These are phyloP conservation scores for Phytophthora colocasiae DNA, from an alignment of 352 stramenopile genomes.

Conservation along the genomic window DNA sequence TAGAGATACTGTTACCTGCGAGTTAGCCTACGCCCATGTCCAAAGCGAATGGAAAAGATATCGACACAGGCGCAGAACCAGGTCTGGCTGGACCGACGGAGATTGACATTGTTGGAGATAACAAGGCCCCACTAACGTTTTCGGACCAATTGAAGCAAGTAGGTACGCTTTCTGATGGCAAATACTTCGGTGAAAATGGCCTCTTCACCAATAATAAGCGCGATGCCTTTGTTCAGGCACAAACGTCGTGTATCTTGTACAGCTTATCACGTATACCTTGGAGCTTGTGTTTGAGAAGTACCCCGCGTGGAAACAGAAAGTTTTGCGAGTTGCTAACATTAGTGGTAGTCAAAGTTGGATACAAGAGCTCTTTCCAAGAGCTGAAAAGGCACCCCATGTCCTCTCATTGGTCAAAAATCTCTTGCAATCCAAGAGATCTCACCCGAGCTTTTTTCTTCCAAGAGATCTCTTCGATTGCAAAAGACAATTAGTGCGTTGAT, in stretches of 20 bases:
- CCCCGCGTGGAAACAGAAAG: slow-evolving; percentile 67
- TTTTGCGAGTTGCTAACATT: slow-evolving; percentile 61
- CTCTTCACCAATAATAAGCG: slow-evolving; percentile 57
- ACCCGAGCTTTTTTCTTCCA: too few relatives aligned
- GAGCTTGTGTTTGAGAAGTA: slow-evolving; percentile 70
- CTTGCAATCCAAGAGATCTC: too few relatives aligned
- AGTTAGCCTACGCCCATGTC: too few relatives aligned
- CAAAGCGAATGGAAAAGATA: background rate
- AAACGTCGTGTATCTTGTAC: slow-evolving; percentile 68
- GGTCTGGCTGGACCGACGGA: slow-evolving; percentile 27
- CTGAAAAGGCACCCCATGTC: too few relatives aligned
- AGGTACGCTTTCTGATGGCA: slow-evolving; percentile 53
- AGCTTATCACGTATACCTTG: slow-evolving; percentile 53
- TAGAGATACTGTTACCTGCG: slow-evolving; percentile 45
- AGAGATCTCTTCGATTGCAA: too few relatives aligned
- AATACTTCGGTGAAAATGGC: slow-evolving; percentile 64
- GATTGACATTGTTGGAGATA: background rate
- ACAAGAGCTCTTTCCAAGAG: too few relatives aligned
- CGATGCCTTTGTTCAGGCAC: slow-evolving; percentile 47
- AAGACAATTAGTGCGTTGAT: too few relatives aligned
- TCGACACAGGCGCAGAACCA: slow-evolving; percentile 40
- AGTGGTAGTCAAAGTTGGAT: too few relatives aligned
- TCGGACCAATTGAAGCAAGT: slow-evolving; percentile 57
- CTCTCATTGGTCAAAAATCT: too few relatives aligned
- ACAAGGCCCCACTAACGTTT: slow-evolving; percentile 2